Evolutionary conservation across 2,329 filamentous ascomycete species (phyloP).

Genomic region (Calonectria honghensis): DNA sequence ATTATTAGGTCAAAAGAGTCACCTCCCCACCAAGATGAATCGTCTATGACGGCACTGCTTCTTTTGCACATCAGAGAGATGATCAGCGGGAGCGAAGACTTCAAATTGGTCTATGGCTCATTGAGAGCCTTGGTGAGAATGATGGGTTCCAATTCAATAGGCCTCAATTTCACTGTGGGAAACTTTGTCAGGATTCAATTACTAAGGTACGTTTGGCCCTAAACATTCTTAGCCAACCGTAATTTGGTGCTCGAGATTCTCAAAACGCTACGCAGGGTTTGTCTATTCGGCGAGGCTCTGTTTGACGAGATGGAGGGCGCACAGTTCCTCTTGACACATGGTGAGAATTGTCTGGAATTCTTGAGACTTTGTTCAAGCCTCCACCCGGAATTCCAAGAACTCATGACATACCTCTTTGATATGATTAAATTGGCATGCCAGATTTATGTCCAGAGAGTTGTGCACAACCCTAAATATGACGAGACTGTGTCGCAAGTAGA

Average conservation of each 20-base stretch:
- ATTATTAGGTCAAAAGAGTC: constrained; percentile 11
- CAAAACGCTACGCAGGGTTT: constrained; percentile 12
- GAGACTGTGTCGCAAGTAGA: constrained; percentile 27
- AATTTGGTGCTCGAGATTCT: not conserved
- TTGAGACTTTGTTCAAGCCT: constrained; percentile 35
- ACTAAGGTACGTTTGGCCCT: constrained; percentile 13
- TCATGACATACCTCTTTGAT: constrained; percentile 38
- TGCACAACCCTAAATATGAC: constrained; percentile 13
- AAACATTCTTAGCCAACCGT: not conserved
- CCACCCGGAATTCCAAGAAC: constrained; percentile 32
- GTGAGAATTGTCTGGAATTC: constrained; percentile 35
- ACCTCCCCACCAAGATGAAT: constrained; percentile 31
- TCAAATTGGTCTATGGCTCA: constrained; percentile 38
- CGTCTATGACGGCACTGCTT: constrained; percentile 27
- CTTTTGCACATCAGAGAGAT: constrained; percentile 37
- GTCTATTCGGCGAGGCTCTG: constrained; percentile 34
- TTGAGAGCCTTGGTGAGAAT: constrained; percentile 23
- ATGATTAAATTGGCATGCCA: constrained; percentile 36
- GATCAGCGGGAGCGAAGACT: constrained; percentile 37
- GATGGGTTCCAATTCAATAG: not conserved
- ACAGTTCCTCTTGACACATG: constrained; percentile 31
- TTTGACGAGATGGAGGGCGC: constrained; percentile 32
- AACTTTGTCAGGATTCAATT: constrained; percentile 37
- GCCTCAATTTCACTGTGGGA: constrained; percentile 3
- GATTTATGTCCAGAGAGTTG: constrained; percentile 34